Base-by-base conservation (phyloP, 225 moss, liverwort and hornwort genomes). In the Bryum argenteum region DNA sequence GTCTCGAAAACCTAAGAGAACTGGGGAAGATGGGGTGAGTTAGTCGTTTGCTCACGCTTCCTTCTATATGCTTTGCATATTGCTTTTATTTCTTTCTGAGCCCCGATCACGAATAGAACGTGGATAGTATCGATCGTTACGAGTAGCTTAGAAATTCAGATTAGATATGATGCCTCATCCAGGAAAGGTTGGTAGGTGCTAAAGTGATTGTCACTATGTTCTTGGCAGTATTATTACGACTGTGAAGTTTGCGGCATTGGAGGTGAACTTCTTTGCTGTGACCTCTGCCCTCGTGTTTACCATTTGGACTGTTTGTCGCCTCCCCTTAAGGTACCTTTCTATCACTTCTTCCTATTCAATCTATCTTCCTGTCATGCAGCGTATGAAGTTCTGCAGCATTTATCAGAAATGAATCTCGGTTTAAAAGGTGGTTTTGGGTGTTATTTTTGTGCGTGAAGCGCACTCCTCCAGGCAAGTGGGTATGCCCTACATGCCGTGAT, bases 11-110 rank as follows among this genome's bases (percentile, higher is more conserved):
- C 61, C 81, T 14, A 89, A 98, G 83, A 89, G 83, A 51, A 92
- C 90, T 69, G 97, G 94, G 61, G 92, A 90, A 67, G 97, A 98
- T 81, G 97, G 97, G 87, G 97, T 98, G 87, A 92, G 97, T 70
- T 38, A 21, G 66, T 22, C 67, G 24, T 19, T 66, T 39, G 57
- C 43, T 72, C 58, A 53, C 52, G 11, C 55, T 24, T 17, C 39
- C 55, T 33, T 62, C 60, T 19, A 61, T 59, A 4, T 42, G 44
- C 44, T 8, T 61, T 41, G 15, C n/a, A 33, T 19, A 37, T 50
- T 13, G 59, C 11, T 13, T 23, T 21, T 22, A 1, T 52, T 33
- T 55, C 17, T 33, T 37, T 10, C 44, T 42, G 38, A 18, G 33
- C 33, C 4, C 11, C 70, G 57, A 40, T 23, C 38, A 22, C 23